A percentile compares a stretch with the other conserved stretches of the same genome.
phyloP scores from a whole-genome alignment of 2,329 filamentous ascomycete genomes.

The Diaporthe citriasiana region DNA sequence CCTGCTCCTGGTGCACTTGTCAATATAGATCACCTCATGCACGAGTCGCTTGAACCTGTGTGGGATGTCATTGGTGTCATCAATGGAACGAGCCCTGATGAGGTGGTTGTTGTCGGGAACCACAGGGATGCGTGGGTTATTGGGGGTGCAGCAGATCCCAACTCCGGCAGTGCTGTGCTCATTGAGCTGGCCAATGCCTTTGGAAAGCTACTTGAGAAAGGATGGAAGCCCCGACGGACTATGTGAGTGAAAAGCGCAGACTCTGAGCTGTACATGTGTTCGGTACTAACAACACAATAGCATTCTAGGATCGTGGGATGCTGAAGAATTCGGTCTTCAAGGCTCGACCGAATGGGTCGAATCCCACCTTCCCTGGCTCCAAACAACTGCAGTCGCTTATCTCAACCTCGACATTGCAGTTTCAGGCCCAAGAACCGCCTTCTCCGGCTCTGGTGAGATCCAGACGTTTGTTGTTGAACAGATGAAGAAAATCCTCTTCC shows the following conservation, averaged over 20 bases:
- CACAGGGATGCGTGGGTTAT: conserved; percentile 81
- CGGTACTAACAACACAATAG: conserved; percentile 54
- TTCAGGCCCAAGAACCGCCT: conserved; percentile 12
- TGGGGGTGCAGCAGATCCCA: conserved; percentile 86
- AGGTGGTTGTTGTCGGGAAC: conserved; percentile 89
- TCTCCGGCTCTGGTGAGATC: conserved; percentile 16
- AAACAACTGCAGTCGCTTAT: conserved; percentile 27
- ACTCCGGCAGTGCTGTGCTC: conserved; percentile 83
- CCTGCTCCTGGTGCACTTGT: conserved; percentile 10
- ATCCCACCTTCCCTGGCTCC: conserved; percentile 71
- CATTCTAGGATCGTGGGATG: conserved; percentile 88
- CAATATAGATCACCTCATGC: conserved; percentile 17
- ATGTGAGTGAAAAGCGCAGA: conserved; percentile 49
- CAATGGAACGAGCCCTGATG: conserved; percentile 83
- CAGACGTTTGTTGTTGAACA: conserved; percentile 26
- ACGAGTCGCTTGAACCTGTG: conserved; percentile 69
- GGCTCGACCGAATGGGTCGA: conserved; percentile 96
- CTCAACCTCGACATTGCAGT: conserved; percentile 24
- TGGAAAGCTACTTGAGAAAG: conserved; percentile 75
- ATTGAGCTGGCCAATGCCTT: conserved; percentile 84
- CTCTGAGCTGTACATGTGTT: not conserved
- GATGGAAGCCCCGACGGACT: conserved; percentile 89
- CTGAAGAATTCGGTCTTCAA: conserved; percentile 87
- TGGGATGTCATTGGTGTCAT: conserved; percentile 96
- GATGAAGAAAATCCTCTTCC: conserved; percentile 26